Evolutionary conservation across 768 basidiomycete species (phyloP).

Genomic region (Boletales sp.): DNA sequence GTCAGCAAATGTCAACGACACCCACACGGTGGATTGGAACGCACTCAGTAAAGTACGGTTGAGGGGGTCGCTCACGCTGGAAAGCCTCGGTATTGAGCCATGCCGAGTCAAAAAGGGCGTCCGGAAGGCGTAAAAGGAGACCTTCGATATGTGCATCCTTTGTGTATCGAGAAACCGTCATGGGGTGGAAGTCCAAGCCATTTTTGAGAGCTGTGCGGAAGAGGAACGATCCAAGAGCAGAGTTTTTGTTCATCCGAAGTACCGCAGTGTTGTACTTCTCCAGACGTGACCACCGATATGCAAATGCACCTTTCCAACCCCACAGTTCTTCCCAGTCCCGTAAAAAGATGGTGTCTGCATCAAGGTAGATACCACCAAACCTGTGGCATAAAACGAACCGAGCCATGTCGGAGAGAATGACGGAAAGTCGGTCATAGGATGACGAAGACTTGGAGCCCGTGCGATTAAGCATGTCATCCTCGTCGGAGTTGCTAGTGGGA

Average conservation of each 20-base stretch:
- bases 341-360: constrained; percentile 92
- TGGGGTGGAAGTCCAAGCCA: constrained; percentile 93
- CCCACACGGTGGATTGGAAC: constrained; percentile 12
- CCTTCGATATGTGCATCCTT: constrained; percentile 85
- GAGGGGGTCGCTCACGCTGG: constrained; percentile 89
- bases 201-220: constrained; percentile 95
- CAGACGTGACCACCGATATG: constrained; percentile 92
- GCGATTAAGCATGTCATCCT: constrained; percentile 66
- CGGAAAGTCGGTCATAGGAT: constrained; percentile 87
- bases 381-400: constrained; percentile 96
- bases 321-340: constrained; percentile 99
- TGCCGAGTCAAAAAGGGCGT: constrained; percentile 94
- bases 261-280: constrained; percentile 97
- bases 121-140: constrained; percentile 83
- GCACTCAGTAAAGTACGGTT: constrained; percentile 89
- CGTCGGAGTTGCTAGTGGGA: constrained; percentile 31
- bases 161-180: constrained; percentile 88
- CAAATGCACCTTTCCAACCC: constrained; percentile 96
- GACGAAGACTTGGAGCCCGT: constrained; percentile 85
- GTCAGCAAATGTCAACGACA: not conserved
- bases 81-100: constrained; percentile 94
- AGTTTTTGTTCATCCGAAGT: constrained; percentile 87
- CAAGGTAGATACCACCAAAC: constrained; percentile 94
- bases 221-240: constrained; percentile 87
- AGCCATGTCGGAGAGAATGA: constrained; percentile 95